phyloP scores from a whole-genome alignment of 2,329 filamentous ascomycete species.

The Fusarium sp. region DNA sequence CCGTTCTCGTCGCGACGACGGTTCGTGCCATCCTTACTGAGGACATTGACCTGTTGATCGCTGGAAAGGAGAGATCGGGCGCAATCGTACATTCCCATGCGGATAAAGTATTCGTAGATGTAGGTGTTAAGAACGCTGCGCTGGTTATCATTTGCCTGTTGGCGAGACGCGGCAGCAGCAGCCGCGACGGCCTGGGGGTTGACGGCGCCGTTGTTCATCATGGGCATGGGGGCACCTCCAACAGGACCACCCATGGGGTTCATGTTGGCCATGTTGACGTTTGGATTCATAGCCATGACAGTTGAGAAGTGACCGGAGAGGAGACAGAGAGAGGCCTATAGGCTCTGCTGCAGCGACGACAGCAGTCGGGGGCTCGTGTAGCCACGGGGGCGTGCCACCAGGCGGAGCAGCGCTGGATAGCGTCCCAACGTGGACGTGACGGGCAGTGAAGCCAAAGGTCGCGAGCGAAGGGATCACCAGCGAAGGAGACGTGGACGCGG shows the following conservation, averaged over 20 bases:
- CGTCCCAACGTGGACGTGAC: constrained; percentile 47
- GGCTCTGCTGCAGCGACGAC: constrained; percentile 39
- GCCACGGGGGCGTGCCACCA: constrained; percentile 48
- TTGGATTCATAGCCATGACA: constrained; percentile 64
- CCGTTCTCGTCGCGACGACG: constrained; percentile 73
- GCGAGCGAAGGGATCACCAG: constrained; percentile 27
- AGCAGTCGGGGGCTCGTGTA: constrained; percentile 42
- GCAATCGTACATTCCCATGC: constrained; percentile 83
- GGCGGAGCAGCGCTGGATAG: constrained; percentile 46
- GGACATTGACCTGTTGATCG: constrained; percentile 72
- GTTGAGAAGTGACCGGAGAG: constrained; percentile 30
- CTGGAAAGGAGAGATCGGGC: constrained; percentile 77
- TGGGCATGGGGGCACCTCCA: constrained; percentile 67
- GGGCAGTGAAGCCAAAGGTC: constrained; percentile 42
- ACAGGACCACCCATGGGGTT: constrained; percentile 74
- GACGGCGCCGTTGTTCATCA: constrained; percentile 69
- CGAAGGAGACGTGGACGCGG: constrained; percentile 37
- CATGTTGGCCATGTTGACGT: constrained; percentile 74
- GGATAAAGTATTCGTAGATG: constrained; percentile 92
- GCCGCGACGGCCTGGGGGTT: constrained; percentile 48
- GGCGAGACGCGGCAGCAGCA: constrained; percentile 46
- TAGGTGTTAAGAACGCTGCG: constrained; percentile 79
- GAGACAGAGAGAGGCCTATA: constrained; percentile 31
- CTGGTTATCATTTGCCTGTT: constrained; percentile 56
- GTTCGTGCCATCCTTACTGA: constrained; percentile 72